Conservation (phyloP, 1,139 yeast species). For the Nadsonia commutata region DNA sequence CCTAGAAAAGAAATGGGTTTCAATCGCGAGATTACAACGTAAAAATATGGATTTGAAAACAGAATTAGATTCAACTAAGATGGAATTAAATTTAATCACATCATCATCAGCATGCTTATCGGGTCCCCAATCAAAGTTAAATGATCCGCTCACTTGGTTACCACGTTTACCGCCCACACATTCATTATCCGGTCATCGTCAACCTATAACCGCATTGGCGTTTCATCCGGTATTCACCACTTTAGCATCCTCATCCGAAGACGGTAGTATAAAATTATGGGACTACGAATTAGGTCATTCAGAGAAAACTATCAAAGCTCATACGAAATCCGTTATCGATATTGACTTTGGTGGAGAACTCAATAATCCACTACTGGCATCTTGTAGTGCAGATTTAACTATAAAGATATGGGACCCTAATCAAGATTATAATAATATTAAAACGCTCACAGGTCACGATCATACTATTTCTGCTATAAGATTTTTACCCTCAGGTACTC, state of each 20-base stretch:
- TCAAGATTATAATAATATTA: constrained; percentile 36
- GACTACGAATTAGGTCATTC: constrained; percentile 59
- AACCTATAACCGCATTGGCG: constrained; percentile 47
- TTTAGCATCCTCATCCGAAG: constrained; percentile 54
- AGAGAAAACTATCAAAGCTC: constrained; percentile 55
- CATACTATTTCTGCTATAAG: constrained; percentile 62
- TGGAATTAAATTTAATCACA: constrained; percentile 29
- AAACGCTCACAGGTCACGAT: constrained; percentile 78
- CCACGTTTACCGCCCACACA: constrained; percentile 41
- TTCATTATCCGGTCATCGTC: constrained; percentile 40
- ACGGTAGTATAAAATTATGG: constrained; percentile 68
- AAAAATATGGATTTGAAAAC: constrained; percentile 43
- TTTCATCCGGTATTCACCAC: constrained; percentile 64
- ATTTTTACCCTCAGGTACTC: constrained; percentile 34
- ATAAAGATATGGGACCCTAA: constrained; percentile 58
- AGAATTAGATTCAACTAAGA: constrained; percentile 29
- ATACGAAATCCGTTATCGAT: constrained; percentile 54
- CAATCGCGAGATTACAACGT: constrained; percentile 68
- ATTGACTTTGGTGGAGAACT: constrained; percentile 31
- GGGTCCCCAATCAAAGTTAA: constrained; percentile 17
- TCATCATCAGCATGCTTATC: constrained; percentile 6
- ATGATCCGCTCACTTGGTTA: constrained; percentile 40
- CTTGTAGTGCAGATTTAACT: constrained; percentile 63
- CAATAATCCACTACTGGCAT: constrained; percentile 31
- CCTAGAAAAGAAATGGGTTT: constrained; percentile 79